Conservation (phyloP, 371 early-diverging fungal species). For the Syncephalastrum racemosum region DNA sequence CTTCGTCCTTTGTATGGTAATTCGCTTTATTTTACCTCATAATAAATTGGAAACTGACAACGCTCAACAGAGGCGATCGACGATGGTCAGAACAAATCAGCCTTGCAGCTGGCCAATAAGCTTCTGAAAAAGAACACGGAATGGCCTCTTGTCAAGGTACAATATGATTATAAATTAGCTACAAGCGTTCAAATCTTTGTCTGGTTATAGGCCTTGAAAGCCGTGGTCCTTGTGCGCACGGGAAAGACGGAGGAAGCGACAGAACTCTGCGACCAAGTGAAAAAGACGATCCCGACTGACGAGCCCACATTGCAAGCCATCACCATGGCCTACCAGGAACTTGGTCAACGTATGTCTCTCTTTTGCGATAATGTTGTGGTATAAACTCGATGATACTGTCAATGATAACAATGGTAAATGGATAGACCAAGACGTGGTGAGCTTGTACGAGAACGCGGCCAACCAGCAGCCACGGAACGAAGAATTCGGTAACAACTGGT, state of each 20-base stretch:
- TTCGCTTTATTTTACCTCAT: not conserved
- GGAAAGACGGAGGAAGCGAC: constrained; percentile 72
- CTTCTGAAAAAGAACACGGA: constrained; percentile 69
- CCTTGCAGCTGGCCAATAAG: constrained; percentile 67
- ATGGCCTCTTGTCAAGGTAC: constrained; percentile 65
- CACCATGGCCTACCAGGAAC: constrained; percentile 64
- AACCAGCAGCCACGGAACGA: constrained; percentile 68
- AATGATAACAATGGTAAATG: not conserved
- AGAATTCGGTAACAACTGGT: constrained; percentile 76
- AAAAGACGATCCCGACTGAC: constrained; percentile 67
- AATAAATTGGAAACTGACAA: not conserved
- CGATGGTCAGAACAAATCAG: constrained; percentile 67
- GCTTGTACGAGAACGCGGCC: constrained; percentile 74
- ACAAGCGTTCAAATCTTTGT: not conserved
- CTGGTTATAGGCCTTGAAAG: constrained; percentile 76
- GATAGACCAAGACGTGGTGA: constrained; percentile 65
- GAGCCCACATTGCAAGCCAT: constrained; percentile 75
- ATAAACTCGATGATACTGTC: too few species aligned
- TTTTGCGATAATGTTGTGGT: not conserved
- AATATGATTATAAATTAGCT: not conserved
- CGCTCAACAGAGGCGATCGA: constrained; percentile 70
- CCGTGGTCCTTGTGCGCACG: constrained; percentile 68
- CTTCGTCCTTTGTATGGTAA: constrained; percentile 51
- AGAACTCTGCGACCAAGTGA: constrained; percentile 71
- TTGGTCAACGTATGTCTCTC: constrained; percentile 55